These are phyloP conservation scores for Lasiodiplodia hormozganensis DNA, from an alignment of 2,329 filamentous ascomycete genomes.

Conservation along the genomic window DNA sequence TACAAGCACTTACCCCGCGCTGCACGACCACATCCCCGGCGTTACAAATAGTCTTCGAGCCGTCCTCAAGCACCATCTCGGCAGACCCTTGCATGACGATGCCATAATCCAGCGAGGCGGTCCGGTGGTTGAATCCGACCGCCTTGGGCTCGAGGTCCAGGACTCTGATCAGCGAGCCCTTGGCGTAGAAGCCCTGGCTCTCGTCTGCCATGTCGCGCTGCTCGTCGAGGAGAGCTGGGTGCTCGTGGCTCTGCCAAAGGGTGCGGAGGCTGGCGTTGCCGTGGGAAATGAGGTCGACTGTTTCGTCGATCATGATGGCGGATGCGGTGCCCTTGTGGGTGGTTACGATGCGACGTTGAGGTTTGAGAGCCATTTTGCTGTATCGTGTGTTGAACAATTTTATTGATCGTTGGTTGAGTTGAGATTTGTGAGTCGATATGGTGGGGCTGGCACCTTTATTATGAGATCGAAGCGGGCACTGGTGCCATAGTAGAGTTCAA, in stretches of 20 bases:
- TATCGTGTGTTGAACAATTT: too few relatives aligned
- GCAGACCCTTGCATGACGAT: constrained; percentile 48
- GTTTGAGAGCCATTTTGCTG: background rate
- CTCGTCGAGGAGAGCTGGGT: background rate
- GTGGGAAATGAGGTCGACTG: background rate
- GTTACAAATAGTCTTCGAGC: constrained; percentile 37
- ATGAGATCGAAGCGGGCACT: too few relatives aligned
- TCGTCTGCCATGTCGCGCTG: background rate
- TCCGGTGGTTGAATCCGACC: constrained; percentile 48
- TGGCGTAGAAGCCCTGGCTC: constrained; percentile 33
- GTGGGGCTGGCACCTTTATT: too few relatives aligned
- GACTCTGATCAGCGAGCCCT: constrained; percentile 55
- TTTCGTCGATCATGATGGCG: constrained; percentile 2
- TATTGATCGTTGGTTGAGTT: too few relatives aligned
- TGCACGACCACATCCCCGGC: constrained; percentile 15
- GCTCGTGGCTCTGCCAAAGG: background rate
- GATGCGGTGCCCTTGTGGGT: background rate
- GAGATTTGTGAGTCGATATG: too few relatives aligned
- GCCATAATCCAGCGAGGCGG: constrained; percentile 49
- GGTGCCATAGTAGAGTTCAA: too few relatives aligned
- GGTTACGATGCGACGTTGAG: background rate
- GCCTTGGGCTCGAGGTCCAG: constrained; percentile 47
- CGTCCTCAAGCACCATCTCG: constrained; percentile 46
- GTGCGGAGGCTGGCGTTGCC: background rate
- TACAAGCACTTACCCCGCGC: background rate